Conservation (phyloP, 2,329 filamentous ascomycete species). For the Cladosporium sp. region DNA sequence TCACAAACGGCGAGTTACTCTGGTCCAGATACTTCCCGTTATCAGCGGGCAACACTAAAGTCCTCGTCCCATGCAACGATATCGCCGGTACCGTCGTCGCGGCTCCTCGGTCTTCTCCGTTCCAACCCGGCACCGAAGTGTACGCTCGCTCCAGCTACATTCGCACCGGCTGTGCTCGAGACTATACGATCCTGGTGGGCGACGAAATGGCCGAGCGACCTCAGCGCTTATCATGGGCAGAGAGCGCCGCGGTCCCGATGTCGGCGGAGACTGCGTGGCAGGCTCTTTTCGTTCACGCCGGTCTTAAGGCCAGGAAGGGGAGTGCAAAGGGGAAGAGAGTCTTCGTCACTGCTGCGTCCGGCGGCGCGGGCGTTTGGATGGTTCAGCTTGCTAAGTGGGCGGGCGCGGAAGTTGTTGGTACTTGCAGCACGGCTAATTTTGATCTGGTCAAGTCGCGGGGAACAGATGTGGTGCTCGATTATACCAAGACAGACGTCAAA, state of each 20-base stretch:
- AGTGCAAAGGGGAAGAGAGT: not conserved
- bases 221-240: not conserved
- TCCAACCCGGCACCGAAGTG: not conserved
- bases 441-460: not conserved
- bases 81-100: not conserved
- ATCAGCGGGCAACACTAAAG: not conserved
- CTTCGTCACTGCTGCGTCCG: not conserved
- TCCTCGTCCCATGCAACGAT: conserved; percentile 1
- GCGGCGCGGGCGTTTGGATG: not conserved
- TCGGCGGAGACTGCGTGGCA: conserved; percentile 4
- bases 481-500: not conserved
- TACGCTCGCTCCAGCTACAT: not conserved
- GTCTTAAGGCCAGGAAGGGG: not conserved
- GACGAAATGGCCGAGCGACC: not conserved
- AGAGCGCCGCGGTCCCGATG: not conserved
- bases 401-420: not conserved
- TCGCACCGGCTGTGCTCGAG: not conserved
- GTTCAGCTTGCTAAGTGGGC: not conserved
- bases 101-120: not conserved
- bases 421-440: not conserved
- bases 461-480: not conserved
- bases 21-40: conserved; percentile 1
- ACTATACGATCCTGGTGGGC: not conserved
- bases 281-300: not conserved
- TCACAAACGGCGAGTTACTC: not conserved